Conservation (phyloP, 805 yeast species). For the Sugiyamaella marilandica region DNA sequence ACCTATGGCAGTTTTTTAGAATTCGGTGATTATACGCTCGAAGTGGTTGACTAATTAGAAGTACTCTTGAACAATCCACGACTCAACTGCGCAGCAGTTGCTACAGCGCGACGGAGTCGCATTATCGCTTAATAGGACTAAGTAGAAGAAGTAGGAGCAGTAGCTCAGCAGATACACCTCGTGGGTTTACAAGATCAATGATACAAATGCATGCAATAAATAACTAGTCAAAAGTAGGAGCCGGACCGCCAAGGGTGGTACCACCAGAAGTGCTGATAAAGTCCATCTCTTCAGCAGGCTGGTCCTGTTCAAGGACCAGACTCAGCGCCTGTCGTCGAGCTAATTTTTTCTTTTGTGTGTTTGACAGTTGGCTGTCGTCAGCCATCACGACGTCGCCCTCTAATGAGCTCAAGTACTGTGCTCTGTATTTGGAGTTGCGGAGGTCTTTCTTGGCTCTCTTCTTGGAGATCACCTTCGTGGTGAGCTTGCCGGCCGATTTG, state of each 20-base stretch:
- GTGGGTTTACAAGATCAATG: too few relatives aligned
- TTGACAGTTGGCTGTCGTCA: conserved; percentile 24
- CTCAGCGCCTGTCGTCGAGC: conserved; percentile 34
- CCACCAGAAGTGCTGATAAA: conserved; percentile 52
- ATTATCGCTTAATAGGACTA: too few relatives aligned
- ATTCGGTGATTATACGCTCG: too few relatives aligned
- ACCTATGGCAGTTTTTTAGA: too few relatives aligned
- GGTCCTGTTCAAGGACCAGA: conserved; percentile 54
- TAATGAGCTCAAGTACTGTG: conserved; percentile 42
- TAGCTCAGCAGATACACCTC: too few relatives aligned
- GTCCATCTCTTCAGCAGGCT: conserved; percentile 43
- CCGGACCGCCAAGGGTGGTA: conserved; percentile 77
- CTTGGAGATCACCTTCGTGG: conserved; percentile 57
- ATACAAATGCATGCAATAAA: neutral
- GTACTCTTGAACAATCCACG: too few relatives aligned
- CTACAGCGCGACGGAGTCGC: too few relatives aligned
- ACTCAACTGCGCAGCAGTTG: too few relatives aligned
- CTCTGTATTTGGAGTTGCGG: conserved; percentile 70
- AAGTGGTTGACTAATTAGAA: too few relatives aligned
- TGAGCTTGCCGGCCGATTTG: conserved; percentile 29
- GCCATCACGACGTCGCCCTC: conserved; percentile 43
- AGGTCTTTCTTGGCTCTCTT: conserved; percentile 75
- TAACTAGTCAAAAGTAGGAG: neutral
- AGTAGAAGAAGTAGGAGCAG: too few relatives aligned
- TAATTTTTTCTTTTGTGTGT: conserved; percentile 28